Conservation (phyloP, 495 filamentous ascomycete genomes). For the Thozetella sp. region DNA sequence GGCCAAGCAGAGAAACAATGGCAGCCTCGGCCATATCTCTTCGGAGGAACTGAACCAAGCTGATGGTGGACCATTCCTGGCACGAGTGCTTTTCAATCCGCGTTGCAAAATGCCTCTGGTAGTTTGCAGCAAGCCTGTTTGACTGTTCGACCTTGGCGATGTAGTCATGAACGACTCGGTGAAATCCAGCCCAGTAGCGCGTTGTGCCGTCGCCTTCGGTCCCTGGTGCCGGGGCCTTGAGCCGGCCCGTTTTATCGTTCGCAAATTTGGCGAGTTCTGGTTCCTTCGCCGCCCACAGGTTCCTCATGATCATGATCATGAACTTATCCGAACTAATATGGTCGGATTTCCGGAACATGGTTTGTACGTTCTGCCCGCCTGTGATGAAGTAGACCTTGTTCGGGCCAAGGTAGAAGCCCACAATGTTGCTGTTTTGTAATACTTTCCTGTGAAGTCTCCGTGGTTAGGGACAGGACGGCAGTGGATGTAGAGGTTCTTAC, state of each 20-base stretch:
- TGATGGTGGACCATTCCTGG: constrained; percentile 8
- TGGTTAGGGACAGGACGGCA: not conserved
- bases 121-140: constrained; percentile 11
- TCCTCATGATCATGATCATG: constrained; percentile 13
- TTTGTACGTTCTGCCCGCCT: constrained; percentile 17
- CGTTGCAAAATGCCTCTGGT: constrained; percentile 9
- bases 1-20: constrained; percentile 15
- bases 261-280: constrained; percentile 14
- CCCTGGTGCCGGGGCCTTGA: constrained; percentile 4
- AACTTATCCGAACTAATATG: constrained; percentile 18
- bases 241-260: constrained; percentile 14
- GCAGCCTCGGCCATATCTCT: constrained; percentile 16
- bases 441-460: too few species aligned
- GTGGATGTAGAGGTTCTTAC: constrained; percentile 1
- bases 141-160: constrained; percentile 7
- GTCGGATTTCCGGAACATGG: constrained; percentile 15
- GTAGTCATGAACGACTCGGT: constrained; percentile 15
- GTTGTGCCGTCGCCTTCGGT: constrained; percentile 4
- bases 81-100: constrained; percentile 6
- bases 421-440: constrained; percentile 7
- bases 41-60: constrained; percentile 14
- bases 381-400: constrained; percentile 23
- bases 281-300: constrained; percentile 5
- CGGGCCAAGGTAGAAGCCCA: constrained; percentile 21
- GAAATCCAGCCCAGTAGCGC: constrained; percentile 17